A percentile compares a stretch with the other conserved stretches of the same genome.
Conservation (phyloP, 2,329 filamentous ascomycete species). For the Fusarium coffeatum region DNA sequence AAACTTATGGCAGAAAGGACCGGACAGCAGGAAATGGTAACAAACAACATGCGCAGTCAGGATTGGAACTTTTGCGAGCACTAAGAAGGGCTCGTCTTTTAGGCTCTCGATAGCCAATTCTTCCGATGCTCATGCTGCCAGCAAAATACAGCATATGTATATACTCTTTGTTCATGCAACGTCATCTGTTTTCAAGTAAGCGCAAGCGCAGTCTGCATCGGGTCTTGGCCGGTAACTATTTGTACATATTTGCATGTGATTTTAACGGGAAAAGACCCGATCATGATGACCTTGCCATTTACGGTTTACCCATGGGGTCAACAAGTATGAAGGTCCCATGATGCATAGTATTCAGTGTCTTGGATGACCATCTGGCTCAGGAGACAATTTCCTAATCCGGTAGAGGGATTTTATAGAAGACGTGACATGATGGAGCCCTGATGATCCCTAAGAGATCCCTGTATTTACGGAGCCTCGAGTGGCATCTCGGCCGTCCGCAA, state of each 20-base stretch:
- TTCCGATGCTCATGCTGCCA: neutral
- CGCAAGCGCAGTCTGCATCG: neutral
- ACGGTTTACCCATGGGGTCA: neutral
- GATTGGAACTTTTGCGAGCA: slow-evolving; percentile 39
- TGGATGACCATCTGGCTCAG: neutral
- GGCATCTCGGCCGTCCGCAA: slow-evolving; percentile 15
- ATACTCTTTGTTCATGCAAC: neutral
- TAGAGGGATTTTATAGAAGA: neutral
- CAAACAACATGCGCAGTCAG: neutral
- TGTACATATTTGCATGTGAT: neutral
- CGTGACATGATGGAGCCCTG: neutral
- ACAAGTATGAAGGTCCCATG: neutral
- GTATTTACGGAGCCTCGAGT: neutral
- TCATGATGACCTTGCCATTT: neutral
- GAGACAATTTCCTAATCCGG: neutral
- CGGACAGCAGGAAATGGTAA: slow-evolving; percentile 1
- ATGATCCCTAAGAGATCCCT: neutral
- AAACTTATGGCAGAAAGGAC: slow-evolving; percentile 34
- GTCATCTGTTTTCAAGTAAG: neutral
- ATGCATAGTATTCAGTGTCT: neutral
- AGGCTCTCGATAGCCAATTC: neutral
- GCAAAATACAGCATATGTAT: neutral
- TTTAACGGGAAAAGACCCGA: neutral
- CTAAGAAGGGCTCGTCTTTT: neutral
- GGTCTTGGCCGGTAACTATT: neutral